Conservation (phyloP, 2,329 filamentous ascomycete species). For the Coleophoma cylindrospora region DNA sequence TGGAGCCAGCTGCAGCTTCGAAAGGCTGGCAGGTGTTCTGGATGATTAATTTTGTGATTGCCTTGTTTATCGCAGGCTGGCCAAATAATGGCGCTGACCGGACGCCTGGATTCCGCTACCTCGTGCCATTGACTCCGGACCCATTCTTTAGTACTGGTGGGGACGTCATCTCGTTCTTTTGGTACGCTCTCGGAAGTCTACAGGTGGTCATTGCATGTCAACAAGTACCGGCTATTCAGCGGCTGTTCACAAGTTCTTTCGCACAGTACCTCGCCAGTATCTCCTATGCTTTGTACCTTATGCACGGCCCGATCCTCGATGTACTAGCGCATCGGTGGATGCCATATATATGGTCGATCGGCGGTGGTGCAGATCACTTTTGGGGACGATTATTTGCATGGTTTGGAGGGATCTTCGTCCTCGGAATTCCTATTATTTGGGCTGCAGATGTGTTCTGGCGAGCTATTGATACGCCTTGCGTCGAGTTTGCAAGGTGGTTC, state of each 20-base stretch:
- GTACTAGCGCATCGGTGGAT: constrained; percentile 1
- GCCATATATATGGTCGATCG: constrained; percentile 10
- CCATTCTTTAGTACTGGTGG: constrained; percentile 28
- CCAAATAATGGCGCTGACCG: constrained; percentile 2
- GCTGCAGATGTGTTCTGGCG: constrained; percentile 53
- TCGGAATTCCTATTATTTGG: constrained; percentile 33
- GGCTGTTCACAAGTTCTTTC: constrained; percentile 37
- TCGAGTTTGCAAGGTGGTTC: constrained; percentile 40
- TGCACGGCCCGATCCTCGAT: constrained; percentile 44
- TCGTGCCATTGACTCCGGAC: constrained; percentile 25
- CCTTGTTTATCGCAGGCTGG: constrained; percentile 3
- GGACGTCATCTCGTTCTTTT: constrained; percentile 17
- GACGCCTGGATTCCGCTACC: constrained; percentile 1
- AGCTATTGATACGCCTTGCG: constrained; percentile 41
- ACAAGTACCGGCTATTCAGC: constrained; percentile 27
- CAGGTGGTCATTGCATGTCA: constrained; percentile 8
- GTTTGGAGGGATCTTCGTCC: constrained; percentile 34
- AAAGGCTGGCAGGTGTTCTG: constrained; percentile 3
- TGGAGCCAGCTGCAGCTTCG: not conserved
- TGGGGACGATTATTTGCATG: constrained; percentile 27
- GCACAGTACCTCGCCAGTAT: constrained; percentile 48
- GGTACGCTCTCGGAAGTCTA: constrained; percentile 3
- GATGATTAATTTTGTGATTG: constrained; percentile 3
- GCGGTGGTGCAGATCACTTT: constrained; percentile 25
- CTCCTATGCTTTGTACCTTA: constrained; percentile 49